Base-by-base conservation (phyloP, 1,139 yeast species). In the Scheffersomyces titani region DNA sequence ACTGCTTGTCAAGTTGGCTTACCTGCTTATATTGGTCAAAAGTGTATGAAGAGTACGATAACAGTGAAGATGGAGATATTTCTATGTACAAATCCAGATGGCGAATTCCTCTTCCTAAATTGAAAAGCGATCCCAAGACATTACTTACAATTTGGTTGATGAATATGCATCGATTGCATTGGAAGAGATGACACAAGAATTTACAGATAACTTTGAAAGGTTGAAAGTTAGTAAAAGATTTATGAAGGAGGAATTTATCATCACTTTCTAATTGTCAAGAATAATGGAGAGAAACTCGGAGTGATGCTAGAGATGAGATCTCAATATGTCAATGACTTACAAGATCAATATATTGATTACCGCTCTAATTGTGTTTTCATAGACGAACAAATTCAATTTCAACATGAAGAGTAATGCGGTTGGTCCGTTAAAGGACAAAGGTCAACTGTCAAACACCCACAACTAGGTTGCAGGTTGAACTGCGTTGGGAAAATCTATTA, bases 321-420 rank as follows among this genome's bases (percentile, higher is more conserved):
- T 19, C 44, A 52, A 7, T 49, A 45, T 44, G 52, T 50, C 3
- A n/a, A 5, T 5, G 18, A 49, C n/a, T n/a, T 52, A 3, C 11
- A 22, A 40, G 16, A 50, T 4, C 13, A 30, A 4, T 49, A 52
- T 20, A 20, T 52, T 18, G 20, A 52, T n/a, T 49, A 52, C 19
- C 18, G 22, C 24, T 5, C 20, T 16, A 50, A 53, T 21, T 53
- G 55, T 21, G 53, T 53, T 7, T 53, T 53, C 24, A 53, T 53
- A 19, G 55, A 53, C 30, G 53, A 53, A 30, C 47, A 47, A 9
- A 50, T 50, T 53, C 50, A 30, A 53, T 24, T 50, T 53, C 30
- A 53, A 46, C 20, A 53, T 30, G 55, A 50, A 50, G 46, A 21
- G 55, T 19, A 16, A 47, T n/a, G 47, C 48, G 3, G 55, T 46